A percentile compares a stretch with the other conserved stretches of the same genome.
Evolutionary conservation across 116 monocot genomes (phyloP).

Genomic region (Zostera marina): DNA sequence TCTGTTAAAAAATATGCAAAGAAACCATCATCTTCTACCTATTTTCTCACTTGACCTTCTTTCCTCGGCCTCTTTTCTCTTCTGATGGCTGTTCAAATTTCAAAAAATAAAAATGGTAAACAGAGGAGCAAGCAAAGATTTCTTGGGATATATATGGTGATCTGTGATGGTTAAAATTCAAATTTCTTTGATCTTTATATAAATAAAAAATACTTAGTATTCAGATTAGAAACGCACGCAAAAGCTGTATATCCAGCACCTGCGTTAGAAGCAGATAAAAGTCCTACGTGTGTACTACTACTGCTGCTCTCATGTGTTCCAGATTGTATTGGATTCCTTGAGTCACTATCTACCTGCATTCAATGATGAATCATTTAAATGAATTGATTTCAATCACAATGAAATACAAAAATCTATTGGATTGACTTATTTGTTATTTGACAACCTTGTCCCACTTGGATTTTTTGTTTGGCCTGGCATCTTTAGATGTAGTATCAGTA

Average conservation of each 20-base stretch:
- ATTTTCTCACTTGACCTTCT: conserved; percentile 16
- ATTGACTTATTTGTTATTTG: background rate
- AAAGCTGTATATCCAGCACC: conserved; percentile 59
- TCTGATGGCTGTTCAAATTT: conserved; percentile 19
- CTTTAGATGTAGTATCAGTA: conserved; percentile 21
- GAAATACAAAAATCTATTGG: background rate
- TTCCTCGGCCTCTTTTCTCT: conserved; percentile 24
- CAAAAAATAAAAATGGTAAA: background rate
- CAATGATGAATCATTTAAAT: background rate
- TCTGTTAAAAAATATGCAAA: background rate
- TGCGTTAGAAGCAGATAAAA: conserved; percentile 42
- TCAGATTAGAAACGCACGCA: conserved; percentile 24
- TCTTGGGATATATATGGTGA: too few species aligned
- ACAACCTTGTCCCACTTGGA: conserved; percentile 39
- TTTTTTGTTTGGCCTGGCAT: conserved; percentile 15
- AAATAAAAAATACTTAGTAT: background rate
- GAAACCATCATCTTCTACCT: background rate
- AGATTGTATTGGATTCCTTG: conserved; percentile 29
- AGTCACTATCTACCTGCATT: conserved; percentile 63
- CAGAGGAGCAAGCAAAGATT: too few species aligned
- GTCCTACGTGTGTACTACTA: conserved; percentile 32
- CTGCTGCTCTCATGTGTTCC: conserved; percentile 36
- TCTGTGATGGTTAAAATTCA: background rate
- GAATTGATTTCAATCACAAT: background rate
- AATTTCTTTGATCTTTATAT: background rate